These are phyloP conservation scores for Calocera viscosa DNA, from an alignment of 768 basidiomycete species.

Conservation along the genomic window DNA sequence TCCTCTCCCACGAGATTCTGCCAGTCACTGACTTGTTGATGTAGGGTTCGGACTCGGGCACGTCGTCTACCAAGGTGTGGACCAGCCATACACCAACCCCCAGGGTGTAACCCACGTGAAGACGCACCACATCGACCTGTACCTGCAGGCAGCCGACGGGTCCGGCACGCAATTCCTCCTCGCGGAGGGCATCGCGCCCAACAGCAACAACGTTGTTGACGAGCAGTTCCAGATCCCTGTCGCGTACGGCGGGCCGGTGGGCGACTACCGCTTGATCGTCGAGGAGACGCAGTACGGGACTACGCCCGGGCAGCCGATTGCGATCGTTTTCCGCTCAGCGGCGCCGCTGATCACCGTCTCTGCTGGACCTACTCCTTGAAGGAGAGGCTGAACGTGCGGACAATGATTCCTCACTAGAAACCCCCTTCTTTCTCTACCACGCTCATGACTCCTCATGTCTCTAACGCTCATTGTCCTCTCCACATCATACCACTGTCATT, in stretches of 20 bases:
- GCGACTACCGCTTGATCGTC: neutral
- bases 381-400: neutral
- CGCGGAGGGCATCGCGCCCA: neutral
- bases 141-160: neutral
- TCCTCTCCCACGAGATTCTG: neutral
- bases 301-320: neutral
- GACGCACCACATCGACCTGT: constrained; percentile 8
- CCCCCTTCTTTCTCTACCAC: no score
- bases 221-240: constrained; percentile 4
- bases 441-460: no score
- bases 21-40: neutral
- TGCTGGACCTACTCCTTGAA: neutral
- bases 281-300: constrained; percentile 3
- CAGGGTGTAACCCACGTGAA: constrained; percentile 3
- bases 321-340: neutral
- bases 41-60: constrained; percentile 3
- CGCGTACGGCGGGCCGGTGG: neutral
- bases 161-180: neutral
- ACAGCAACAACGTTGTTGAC: neutral
- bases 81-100: neutral
- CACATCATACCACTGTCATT: no score
- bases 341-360: neutral
- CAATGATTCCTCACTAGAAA: no score
- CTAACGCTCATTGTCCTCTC: no score
- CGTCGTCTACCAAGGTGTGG: constrained; percentile 8